Percentiles rank a stretch among this genome's conserved stretches.
phyloP scores from a whole-genome alignment of 805 yeast genomes.

The Zygosaccharomyces kombuchaensis region DNA sequence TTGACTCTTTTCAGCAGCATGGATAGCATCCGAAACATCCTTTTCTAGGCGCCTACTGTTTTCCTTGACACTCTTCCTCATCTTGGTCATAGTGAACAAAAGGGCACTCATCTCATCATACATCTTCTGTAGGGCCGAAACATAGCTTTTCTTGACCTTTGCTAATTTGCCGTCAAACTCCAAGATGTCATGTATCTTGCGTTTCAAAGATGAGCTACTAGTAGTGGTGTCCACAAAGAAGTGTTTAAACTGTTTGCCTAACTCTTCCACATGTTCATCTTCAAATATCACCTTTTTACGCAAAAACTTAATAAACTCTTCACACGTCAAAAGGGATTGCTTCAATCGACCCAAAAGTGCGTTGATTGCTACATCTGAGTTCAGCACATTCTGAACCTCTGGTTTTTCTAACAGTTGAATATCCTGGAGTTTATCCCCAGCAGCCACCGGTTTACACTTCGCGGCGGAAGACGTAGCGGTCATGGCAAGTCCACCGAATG shows the following conservation, averaged over 20 bases:
- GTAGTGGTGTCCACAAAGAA: constrained; percentile 27
- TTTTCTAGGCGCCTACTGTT: constrained; percentile 77
- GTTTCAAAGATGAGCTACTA: constrained; percentile 47
- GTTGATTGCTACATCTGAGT: constrained; percentile 74
- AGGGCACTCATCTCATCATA: constrained; percentile 76
- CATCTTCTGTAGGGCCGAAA: constrained; percentile 77
- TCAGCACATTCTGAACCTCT: constrained; percentile 48
- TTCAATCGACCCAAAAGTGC: constrained; percentile 68
- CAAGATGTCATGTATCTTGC: constrained; percentile 62
- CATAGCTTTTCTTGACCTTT: constrained; percentile 69
- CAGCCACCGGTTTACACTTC: background rate
- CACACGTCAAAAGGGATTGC: constrained; percentile 75
- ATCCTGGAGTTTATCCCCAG: constrained; percentile 6
- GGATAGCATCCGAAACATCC: constrained; percentile 77
- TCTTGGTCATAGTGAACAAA: constrained; percentile 60
- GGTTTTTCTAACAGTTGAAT: constrained; percentile 43
- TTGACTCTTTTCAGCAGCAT: constrained; percentile 84
- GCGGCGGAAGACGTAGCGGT: constrained; percentile 4
- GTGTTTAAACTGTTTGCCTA: constrained; percentile 64
- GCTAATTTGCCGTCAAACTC: constrained; percentile 73
- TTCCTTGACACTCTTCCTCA: constrained; percentile 76
- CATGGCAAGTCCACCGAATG: background rate
- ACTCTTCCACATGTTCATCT: constrained; percentile 70
- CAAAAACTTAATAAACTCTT: constrained; percentile 75
- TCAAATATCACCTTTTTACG: constrained; percentile 75